A percentile compares a stretch with the other conserved stretches of the same genome.
These are phyloP conservation scores for Flagelloscypha sp. DNA, from an alignment of 768 basidiomycete species.

Conservation along the genomic window DNA sequence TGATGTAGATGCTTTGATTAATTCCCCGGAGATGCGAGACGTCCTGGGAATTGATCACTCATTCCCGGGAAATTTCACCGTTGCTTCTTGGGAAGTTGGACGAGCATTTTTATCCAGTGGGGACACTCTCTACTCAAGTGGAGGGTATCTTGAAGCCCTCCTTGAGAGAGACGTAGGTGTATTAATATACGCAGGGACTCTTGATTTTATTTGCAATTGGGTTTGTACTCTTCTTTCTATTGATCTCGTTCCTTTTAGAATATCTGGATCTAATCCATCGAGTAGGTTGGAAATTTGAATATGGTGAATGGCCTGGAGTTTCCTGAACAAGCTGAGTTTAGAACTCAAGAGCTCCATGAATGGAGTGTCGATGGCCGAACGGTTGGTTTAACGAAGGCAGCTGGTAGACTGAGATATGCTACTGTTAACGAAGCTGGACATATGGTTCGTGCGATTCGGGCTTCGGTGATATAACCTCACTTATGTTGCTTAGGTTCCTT, in stretches of 20 bases:
- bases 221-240: too few species aligned
- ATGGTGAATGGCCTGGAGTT: slow-evolving; percentile 48
- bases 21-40: slow-evolving; percentile 38
- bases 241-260: too few species aligned
- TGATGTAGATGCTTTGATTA: slow-evolving; percentile 27
- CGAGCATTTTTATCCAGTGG: slow-evolving; percentile 29
- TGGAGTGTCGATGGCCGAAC: slow-evolving; percentile 39
- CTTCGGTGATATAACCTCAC: background rate
- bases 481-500: slow-evolving; percentile 37
- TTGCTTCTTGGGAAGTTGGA: slow-evolving; percentile 29
- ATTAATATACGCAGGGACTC: slow-evolving; percentile 44
- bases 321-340: slow-evolving; percentile 42
- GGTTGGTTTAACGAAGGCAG: slow-evolving; percentile 21
- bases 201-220: slow-evolving; percentile 46
- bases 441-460: slow-evolving; percentile 22
- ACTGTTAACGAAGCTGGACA: slow-evolving; percentile 16
- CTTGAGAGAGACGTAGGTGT: slow-evolving; percentile 43
- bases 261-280: too few species aligned
- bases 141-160: slow-evolving; percentile 39
- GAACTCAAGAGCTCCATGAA: slow-evolving; percentile 29
- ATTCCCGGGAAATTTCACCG: slow-evolving; percentile 29
- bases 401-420: slow-evolving; percentile 14
- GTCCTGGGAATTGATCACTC: slow-evolving; percentile 38
- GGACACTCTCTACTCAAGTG: slow-evolving; percentile 22
- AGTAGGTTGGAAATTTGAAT: slow-evolving; percentile 46